Evolutionary conservation across 371 early-diverging fungal genomes (phyloP).

Genomic region (Amoeboaphelidium occidentale): DNA sequence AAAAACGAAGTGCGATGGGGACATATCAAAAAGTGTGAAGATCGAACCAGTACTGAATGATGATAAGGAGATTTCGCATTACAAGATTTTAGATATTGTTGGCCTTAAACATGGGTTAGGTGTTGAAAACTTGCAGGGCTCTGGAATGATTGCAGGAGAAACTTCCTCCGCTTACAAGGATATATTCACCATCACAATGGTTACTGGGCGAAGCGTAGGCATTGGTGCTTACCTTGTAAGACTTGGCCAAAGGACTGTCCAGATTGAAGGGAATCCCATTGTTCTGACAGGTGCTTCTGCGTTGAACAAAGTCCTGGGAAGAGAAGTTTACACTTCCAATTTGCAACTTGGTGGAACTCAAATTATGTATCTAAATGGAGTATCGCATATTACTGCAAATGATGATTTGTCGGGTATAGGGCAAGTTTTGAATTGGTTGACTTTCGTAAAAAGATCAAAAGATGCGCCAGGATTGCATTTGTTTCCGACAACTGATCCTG

Average conservation of each 20-base stretch:
- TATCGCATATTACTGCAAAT: slow-evolving; percentile 80
- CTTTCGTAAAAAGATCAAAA: background rate
- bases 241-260: slow-evolving; percentile 88
- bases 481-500: slow-evolving; percentile 7
- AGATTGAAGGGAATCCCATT: slow-evolving; percentile 91
- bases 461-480: background rate
- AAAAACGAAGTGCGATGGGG: too few species aligned
- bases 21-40: background rate
- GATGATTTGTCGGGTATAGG: slow-evolving; percentile 79
- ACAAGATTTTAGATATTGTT: slow-evolving; percentile 67
- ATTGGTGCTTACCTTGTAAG: slow-evolving; percentile 98
- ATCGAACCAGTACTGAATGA: too few species aligned
- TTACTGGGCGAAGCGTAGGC: slow-evolving; percentile 90
- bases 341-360: slow-evolving; percentile 95
- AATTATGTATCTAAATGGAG: slow-evolving; percentile 96
- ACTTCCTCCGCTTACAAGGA: slow-evolving; percentile 86
- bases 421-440: slow-evolving; percentile 81
- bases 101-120: slow-evolving; percentile 77
- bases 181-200: slow-evolving; percentile 89
- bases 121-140: slow-evolving; percentile 95
- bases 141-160: slow-evolving; percentile 94
- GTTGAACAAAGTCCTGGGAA: slow-evolving; percentile 92
- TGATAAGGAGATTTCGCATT: slow-evolving; percentile 47
- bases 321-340: slow-evolving; percentile 94
- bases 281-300: slow-evolving; percentile 95